Conservation (phyloP, 371 early-diverging fungal species). For the Quaeritorhiza haematococci region DNA sequence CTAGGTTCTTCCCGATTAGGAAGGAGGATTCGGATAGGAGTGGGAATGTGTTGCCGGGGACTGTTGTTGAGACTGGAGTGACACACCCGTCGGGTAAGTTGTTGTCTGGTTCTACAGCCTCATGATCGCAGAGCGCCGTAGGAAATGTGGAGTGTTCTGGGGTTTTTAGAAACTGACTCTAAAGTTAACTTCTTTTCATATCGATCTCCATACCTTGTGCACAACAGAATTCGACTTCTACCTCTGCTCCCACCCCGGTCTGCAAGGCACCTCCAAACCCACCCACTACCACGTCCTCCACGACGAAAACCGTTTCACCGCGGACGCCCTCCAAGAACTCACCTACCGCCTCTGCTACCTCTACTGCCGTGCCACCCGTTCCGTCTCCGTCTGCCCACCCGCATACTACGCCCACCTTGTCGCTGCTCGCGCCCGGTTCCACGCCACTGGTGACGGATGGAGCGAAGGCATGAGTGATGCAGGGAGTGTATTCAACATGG, state of each 20-base stretch:
- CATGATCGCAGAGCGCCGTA: background rate
- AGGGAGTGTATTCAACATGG: too few species aligned
- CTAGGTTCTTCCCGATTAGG: constrained; percentile 82
- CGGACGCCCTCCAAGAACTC: constrained; percentile 73
- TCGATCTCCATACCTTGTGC: too few species aligned
- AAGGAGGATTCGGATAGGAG: constrained; percentile 50
- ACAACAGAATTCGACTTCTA: constrained; percentile 88
- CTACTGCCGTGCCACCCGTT: constrained; percentile 79
- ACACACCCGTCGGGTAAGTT: constrained; percentile 59
- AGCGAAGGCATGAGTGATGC: background rate
- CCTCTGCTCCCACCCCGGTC: constrained; percentile 85
- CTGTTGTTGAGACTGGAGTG: constrained; percentile 81
- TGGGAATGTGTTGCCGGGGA: constrained; percentile 85
- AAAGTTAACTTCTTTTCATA: background rate
- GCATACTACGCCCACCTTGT: constrained; percentile 88
- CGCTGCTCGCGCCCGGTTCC: constrained; percentile 77
- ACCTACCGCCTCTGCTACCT: constrained; percentile 85
- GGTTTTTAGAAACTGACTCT: constrained; percentile 1
- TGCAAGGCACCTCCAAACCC: constrained; percentile 88
- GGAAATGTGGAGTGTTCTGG: background rate
- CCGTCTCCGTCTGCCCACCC: constrained; percentile 76
- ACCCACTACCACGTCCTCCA: constrained; percentile 80
- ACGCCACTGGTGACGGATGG: constrained; percentile 42
- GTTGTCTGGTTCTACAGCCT: background rate
- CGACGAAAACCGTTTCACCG: constrained; percentile 79